Conservation (phyloP, 140 eudicot genomes). For the Ambrosia hybrid region DNA sequence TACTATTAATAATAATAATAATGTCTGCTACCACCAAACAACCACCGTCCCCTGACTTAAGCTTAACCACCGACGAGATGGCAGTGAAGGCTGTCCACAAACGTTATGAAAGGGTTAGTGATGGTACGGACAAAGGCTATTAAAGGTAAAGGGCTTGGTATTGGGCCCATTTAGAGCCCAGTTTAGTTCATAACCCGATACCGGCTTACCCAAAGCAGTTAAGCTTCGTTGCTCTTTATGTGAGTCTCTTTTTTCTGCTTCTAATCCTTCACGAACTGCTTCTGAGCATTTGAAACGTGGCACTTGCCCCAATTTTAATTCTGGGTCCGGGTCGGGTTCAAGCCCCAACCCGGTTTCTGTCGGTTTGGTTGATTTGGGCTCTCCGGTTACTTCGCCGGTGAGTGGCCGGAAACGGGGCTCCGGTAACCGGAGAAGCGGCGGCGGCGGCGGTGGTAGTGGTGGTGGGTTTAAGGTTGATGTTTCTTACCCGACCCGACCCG, state of each 20-base stretch:
- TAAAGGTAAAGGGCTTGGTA: slow-evolving; percentile 98
- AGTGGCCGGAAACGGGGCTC: slow-evolving; percentile 58
- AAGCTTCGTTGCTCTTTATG: slow-evolving; percentile 84
- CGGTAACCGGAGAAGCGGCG: slow-evolving; percentile 24
- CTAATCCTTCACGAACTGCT: slow-evolving; percentile 91
- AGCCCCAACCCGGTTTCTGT: slow-evolving; percentile 47
- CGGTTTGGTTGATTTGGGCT: too few species aligned
- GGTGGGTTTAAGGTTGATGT: slow-evolving; percentile 24
- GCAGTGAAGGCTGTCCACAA: slow-evolving; percentile 78
- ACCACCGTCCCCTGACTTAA: slow-evolving; percentile 10
- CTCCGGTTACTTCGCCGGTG: neutral
- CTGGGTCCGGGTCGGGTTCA: slow-evolving; percentile 32
- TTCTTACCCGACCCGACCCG: too few species aligned
- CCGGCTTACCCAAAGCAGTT: slow-evolving; percentile 80
- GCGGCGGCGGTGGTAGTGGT: neutral
- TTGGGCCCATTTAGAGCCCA: slow-evolving; percentile 94
- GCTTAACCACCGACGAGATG: slow-evolving; percentile 44
- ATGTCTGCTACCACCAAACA: slow-evolving; percentile 51
- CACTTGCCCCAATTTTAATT: slow-evolving; percentile 74
- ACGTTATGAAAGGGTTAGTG: slow-evolving; percentile 69
- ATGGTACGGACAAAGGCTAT: slow-evolving; percentile 90
- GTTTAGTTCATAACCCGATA: slow-evolving; percentile 53
- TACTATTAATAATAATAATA: neutral
- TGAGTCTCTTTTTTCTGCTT: slow-evolving; percentile 77
- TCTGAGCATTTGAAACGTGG: slow-evolving; percentile 94